Evolutionary conservation across 192 early-diverging fungal genomes (phyloP), one percentile per base, ranked within the genome.

Genomic region (Spizellomyces sp.): DNA sequence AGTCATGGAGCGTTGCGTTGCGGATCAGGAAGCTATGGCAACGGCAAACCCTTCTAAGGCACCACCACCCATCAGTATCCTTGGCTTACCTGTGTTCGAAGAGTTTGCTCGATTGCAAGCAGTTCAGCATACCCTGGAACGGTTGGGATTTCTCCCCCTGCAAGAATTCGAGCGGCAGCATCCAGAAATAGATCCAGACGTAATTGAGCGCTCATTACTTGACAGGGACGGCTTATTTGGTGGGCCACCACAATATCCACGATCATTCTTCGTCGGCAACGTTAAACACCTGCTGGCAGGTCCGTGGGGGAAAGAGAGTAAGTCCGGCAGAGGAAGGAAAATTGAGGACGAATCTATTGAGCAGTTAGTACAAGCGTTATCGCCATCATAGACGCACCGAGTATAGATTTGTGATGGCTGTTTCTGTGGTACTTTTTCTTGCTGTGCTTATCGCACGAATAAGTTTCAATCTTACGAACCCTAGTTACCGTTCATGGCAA

Each of bases 81-180:
- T 72, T 46, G 70, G 70, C 9, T 42, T 72, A n/a, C 70, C 70
- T 43, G 70, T 72, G 50, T 72, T 72, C 42, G 54, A 50, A 52
- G 70, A 72, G 52, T 72, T 72, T 42, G 70, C 70, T 5, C 50
- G 61, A 8, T 48, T 72, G 36, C 61, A 60, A 7, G 62, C 59
- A 36, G 62, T 72, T 8, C 60, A 60, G 9, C 70, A 72, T 8
- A 72, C 70, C 0, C 62, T 72, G 45, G 52, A 55, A 55, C 70
- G 70, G 8, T 60, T 72, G 27, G 70, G 62, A 14, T 72, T 72
- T 42, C 54, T 56, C 45, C 45, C 43, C 1, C 9, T 72, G 22
- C 42, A 72, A 8, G 70, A 72, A 9, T 72, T 46, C 42, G 62
- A 63, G 57, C 48, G 52, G 47, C 22, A 21, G 9, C 70, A 72